Percentiles rank a stretch among this genome's conserved stretches.
Evolutionary conservation across 1,284 basidiomycete genomes (phyloP).

Genomic region (Lentinula novae-zelandiae): DNA sequence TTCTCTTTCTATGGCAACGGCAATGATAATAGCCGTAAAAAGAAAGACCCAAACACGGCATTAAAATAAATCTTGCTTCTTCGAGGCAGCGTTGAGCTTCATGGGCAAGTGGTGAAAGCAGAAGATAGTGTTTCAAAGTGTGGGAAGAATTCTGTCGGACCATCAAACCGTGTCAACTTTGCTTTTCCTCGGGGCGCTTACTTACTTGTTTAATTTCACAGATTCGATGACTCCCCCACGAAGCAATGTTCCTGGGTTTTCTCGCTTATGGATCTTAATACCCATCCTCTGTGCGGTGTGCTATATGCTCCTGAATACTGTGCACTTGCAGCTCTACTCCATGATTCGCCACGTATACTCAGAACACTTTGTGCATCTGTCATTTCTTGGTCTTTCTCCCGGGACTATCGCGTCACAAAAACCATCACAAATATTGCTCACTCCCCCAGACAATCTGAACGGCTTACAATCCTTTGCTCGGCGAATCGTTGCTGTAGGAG

Average conservation of each 20-base stretch:
- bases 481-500: slow-evolving; percentile 75
- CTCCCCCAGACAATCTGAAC: background rate
- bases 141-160: too few relatives aligned
- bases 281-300: background rate
- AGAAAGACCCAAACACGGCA: too few relatives aligned
- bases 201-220: background rate
- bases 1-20: too few relatives aligned
- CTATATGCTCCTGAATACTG: background rate
- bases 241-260: background rate
- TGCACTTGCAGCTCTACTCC: background rate
- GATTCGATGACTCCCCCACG: background rate
- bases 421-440: background rate
- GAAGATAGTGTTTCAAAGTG: too few relatives aligned
- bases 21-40: too few relatives aligned
- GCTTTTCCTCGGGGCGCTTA: background rate
- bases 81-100: too few relatives aligned
- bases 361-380: background rate
- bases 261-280: background rate
- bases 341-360: background rate
- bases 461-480: slow-evolving; percentile 33
- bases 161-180: background rate
- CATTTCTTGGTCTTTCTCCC: background rate
- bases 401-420: background rate
- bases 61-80: too few relatives aligned
- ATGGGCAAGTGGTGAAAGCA: too few relatives aligned